These are phyloP conservation scores for Diplodia sapinea DNA, from an alignment of 2,329 filamentous ascomycete species.

Conservation along the genomic window DNA sequence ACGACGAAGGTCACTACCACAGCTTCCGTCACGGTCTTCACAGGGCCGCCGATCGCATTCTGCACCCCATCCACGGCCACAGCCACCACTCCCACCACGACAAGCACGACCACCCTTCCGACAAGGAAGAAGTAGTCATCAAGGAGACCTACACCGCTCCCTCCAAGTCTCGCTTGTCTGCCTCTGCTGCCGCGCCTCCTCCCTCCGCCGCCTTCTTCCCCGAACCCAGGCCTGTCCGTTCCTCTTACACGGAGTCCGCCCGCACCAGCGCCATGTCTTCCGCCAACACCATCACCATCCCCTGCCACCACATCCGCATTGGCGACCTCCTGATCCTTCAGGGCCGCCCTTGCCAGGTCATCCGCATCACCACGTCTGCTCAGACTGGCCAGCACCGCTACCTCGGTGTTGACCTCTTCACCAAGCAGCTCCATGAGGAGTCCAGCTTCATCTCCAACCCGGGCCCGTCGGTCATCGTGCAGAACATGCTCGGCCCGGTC, in stretches of 20 bases:
- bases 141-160: conserved; percentile 49
- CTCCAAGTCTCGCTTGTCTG: conserved; percentile 44
- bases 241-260: conserved; percentile 20
- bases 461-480: conserved; percentile 92
- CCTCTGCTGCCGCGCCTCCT: conserved; percentile 45
- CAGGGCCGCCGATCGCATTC: conserved; percentile 68
- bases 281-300: conserved; percentile 94
- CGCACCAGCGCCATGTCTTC: conserved; percentile 54
- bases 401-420: conserved; percentile 99
- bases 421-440: conserved; percentile 99
- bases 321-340: conserved; percentile 99
- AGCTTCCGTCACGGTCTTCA: conserved; percentile 74
- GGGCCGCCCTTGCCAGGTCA: conserved; percentile 99
- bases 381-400: conserved; percentile 99
- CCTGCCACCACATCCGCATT: conserved; percentile 99
- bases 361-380: conserved; percentile 97
- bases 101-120: conserved; percentile 45
- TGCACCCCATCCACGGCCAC: conserved; percentile 66
- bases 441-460: conserved; percentile 97
- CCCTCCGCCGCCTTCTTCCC: conserved; percentile 33
- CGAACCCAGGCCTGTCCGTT: conserved; percentile 38
- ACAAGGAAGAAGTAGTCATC: conserved; percentile 56
- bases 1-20: conserved; percentile 78
- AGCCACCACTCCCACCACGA: conserved; percentile 57
- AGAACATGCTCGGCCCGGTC: conserved; percentile 98